Evolutionary conservation across 768 basidiomycete species (phyloP).

Genomic region (Trametes cubensis): DNA sequence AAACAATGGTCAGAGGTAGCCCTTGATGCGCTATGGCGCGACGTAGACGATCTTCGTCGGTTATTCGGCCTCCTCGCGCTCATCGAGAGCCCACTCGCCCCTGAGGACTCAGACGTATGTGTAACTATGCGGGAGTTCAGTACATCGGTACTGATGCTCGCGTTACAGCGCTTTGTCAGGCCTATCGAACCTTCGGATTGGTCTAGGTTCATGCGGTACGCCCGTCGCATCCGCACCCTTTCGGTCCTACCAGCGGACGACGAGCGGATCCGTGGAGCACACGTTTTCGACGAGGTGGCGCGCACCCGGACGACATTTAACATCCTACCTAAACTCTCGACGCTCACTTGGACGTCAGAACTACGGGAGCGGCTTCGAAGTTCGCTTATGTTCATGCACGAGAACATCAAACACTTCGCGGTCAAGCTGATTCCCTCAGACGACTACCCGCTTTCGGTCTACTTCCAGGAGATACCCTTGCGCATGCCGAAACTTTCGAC

Average conservation of each 20-base stretch:
- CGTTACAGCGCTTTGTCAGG: slow-evolving; percentile 27
- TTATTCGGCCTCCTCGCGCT: slow-evolving; percentile 56
- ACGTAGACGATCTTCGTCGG: slow-evolving; percentile 47
- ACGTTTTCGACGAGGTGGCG: slow-evolving; percentile 57
- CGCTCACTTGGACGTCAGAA: slow-evolving; percentile 49
- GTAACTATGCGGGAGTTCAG: background rate
- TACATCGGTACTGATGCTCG: background rate
- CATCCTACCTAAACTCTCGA: slow-evolving; percentile 57
- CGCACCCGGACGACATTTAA: slow-evolving; percentile 54
- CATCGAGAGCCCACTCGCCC: slow-evolving; percentile 30
- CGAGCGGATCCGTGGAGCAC: slow-evolving; percentile 27
- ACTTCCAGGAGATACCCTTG: slow-evolving; percentile 44
- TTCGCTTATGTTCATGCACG: slow-evolving; percentile 61
- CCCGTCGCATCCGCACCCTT: slow-evolving; percentile 32
- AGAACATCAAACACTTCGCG: slow-evolving; percentile 45
- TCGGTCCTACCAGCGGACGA: slow-evolving; percentile 1
- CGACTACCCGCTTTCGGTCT: slow-evolving; percentile 33
- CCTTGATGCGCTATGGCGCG: slow-evolving; percentile 59
- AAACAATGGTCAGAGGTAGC: slow-evolving; percentile 61
- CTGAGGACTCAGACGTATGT: slow-evolving; percentile 5
- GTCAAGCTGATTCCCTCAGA: slow-evolving; percentile 36
- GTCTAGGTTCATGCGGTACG: slow-evolving; percentile 56
- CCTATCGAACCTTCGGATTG: slow-evolving; percentile 55
- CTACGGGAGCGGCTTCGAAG: slow-evolving; percentile 35
- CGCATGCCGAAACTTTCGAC: slow-evolving; percentile 54